Conservation (phyloP, 2,329 filamentous ascomycete species). For the Clathrospora elynae region DNA sequence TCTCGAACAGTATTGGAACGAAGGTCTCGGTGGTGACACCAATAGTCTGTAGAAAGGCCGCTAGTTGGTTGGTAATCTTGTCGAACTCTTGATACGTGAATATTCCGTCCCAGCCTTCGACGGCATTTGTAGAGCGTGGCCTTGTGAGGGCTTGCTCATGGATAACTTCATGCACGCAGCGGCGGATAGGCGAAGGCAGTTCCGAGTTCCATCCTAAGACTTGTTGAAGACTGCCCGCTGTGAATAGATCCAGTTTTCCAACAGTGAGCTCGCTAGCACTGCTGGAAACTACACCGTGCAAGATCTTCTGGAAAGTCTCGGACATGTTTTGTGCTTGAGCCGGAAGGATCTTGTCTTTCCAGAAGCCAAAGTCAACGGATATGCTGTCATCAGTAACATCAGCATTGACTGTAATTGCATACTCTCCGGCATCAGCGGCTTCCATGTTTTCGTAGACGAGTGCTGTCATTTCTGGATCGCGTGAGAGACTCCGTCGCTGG, state of each 20-base stretch:
- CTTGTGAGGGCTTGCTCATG: slow-evolving; percentile 37
- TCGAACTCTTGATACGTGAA: slow-evolving; percentile 45
- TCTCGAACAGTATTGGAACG: slow-evolving; percentile 47
- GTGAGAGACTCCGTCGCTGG: slow-evolving; percentile 35
- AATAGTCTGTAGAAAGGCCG: slow-evolving; percentile 30
- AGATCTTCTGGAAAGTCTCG: slow-evolving; percentile 38
- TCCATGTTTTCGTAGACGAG: slow-evolving; percentile 42
- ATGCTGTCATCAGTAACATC: slow-evolving; percentile 39
- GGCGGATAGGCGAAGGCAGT: slow-evolving; percentile 30
- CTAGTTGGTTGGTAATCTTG: slow-evolving; percentile 35
- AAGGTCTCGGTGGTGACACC: slow-evolving; percentile 38
- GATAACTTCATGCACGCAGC: slow-evolving; percentile 39
- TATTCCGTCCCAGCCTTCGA: slow-evolving; percentile 39
- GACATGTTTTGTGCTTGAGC: slow-evolving; percentile 38
- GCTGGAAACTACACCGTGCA: slow-evolving; percentile 25
- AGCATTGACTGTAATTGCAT: slow-evolving; percentile 43
- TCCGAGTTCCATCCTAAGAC: slow-evolving; percentile 38
- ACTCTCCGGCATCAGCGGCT: slow-evolving; percentile 45
- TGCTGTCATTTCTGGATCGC: slow-evolving; percentile 32
- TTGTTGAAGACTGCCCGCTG: slow-evolving; percentile 28
- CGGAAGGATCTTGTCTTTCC: slow-evolving; percentile 35
- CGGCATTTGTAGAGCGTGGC: slow-evolving; percentile 36
- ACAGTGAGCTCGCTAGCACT: slow-evolving; percentile 26
- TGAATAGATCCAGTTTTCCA: slow-evolving; percentile 32
- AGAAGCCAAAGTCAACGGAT: slow-evolving; percentile 41